Base-by-base conservation (phyloP, 306 rosid genomes). In the Quercus aquifolioides region DNA sequence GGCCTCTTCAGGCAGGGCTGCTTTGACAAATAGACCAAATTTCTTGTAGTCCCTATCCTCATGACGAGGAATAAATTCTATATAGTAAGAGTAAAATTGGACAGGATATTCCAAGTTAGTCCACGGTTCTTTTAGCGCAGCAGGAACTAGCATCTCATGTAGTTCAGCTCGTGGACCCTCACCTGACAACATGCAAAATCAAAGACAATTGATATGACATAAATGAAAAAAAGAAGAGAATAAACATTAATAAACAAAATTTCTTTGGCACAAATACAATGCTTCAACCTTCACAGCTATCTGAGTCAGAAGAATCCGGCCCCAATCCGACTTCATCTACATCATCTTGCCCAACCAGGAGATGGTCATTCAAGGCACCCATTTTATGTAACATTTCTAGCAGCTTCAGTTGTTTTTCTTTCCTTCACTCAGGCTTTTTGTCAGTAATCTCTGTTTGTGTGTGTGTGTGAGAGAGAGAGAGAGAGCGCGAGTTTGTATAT, bases 111-210 rank as follows among this genome's bases (percentile, higher is more conserved):
- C 89, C 60, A 46, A 46, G 18, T 76, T 71, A 81, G 73, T 79
- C 98, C 97, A 89, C 18, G 92, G 75, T 64, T 82, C 80, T 73
- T 79, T 71, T 51, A 95, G 79, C 23, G 82, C 88, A 84, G 88
- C 83, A 78, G 99, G 94, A 86, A 92, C 80, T 71, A 81, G 86
- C 98, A 95, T 95, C 86, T 92, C 91, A 73, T 90, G 86, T 57
- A 95, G 80, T 81, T 95, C 97, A 74, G 76, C 88, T 81, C 97
- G 87, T 63, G 83, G 76, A 62, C 57, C 71, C 59, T 76, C 93
- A 85, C 89, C 98, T 95, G 84, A 74, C 51, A 65, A 55, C 63
- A 80, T 69, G 57, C 38, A 84, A 69, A 71, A 76, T 69, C 25
- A 52, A 74, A 72, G 69, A 35, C 4, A 62, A 51, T 76, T 71